Conservation (phyloP, 2,329 filamentous ascomycete species). For the Kalaharituber pfeilii region DNA sequence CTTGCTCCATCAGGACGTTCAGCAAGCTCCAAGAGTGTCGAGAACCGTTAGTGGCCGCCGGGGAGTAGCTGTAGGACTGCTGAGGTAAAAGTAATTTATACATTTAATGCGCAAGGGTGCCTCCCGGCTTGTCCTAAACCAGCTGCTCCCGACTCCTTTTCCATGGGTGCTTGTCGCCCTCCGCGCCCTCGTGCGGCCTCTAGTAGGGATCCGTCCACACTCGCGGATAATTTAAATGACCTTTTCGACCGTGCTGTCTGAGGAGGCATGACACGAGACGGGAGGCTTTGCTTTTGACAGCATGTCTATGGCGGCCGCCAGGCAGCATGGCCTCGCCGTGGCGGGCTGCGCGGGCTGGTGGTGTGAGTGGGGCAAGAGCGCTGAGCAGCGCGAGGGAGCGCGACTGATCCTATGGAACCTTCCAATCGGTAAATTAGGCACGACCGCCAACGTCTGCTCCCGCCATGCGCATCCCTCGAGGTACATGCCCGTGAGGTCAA, state of each 20-base stretch:
- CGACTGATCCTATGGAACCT: slow-evolving; percentile 1
- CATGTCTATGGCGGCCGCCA: background rate
- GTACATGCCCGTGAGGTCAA: background rate
- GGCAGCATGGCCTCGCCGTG: background rate
- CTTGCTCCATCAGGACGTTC: background rate
- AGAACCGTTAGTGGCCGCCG: slow-evolving; percentile 1
- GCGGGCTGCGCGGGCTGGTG: background rate
- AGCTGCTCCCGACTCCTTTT: slow-evolving; percentile 18
- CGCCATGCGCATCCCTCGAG: background rate
- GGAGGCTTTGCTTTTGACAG: background rate
- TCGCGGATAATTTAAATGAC: background rate
- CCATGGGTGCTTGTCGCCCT: slow-evolving; percentile 8
- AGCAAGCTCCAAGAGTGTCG: background rate
- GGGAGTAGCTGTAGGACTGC: slow-evolving; percentile 13
- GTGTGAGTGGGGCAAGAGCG: background rate
- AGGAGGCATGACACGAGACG: background rate
- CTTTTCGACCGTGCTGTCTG: background rate
- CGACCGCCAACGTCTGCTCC: background rate
- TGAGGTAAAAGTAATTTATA: slow-evolving; percentile 10
- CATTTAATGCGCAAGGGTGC: slow-evolving; percentile 15
- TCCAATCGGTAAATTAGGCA: slow-evolving; percentile 1
- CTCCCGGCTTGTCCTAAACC: slow-evolving; percentile 12
- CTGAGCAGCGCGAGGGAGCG: background rate
- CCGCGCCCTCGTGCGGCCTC: background rate
- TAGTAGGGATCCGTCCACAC: background rate